These are phyloP conservation scores for Blastobotrys peoriensis DNA, from an alignment of 805 yeast genomes.

Conservation along the genomic window DNA sequence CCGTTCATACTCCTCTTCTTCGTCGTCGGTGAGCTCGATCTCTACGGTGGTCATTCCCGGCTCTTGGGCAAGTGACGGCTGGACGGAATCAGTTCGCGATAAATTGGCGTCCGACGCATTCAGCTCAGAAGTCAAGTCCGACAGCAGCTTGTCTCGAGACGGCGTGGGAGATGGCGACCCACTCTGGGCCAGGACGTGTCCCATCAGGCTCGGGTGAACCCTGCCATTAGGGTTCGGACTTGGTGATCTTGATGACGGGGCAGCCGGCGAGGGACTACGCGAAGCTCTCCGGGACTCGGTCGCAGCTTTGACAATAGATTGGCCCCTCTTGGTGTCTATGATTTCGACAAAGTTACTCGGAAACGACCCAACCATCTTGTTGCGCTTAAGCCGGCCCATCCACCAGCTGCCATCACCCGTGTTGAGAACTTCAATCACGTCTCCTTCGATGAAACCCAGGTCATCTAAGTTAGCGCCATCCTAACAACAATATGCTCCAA, in stretches of 20 bases:
- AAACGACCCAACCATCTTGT: constrained; percentile 76
- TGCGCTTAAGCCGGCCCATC: constrained; percentile 76
- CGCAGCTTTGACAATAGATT: background rate
- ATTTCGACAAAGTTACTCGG: constrained; percentile 80
- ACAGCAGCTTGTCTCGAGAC: constrained; percentile 24
- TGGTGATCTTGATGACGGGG: background rate
- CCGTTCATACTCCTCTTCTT: background rate
- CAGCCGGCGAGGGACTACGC: background rate
- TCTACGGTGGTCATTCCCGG: background rate
- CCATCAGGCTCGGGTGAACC: background rate
- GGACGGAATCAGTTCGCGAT: background rate
- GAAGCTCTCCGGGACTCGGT: background rate
- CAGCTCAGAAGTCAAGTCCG: constrained; percentile 24
- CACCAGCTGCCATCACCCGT: constrained; percentile 89
- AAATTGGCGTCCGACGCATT: constrained; percentile 15
- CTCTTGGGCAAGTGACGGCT: background rate
- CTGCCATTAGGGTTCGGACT: background rate
- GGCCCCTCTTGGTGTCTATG: constrained; percentile 5
- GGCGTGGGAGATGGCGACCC: too few species aligned
- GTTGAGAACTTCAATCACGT: constrained; percentile 74
- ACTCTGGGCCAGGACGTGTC: too few species aligned
- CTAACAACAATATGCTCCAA: too few species aligned
- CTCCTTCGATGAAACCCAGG: constrained; percentile 91
- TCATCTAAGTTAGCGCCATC: constrained; percentile 41
- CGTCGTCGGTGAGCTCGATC: background rate